Evolutionary conservation across 2,329 filamentous ascomycete species (phyloP), one percentile per base, ranked within the genome.

Genomic region (Coleophoma eucalyptorum): DNA sequence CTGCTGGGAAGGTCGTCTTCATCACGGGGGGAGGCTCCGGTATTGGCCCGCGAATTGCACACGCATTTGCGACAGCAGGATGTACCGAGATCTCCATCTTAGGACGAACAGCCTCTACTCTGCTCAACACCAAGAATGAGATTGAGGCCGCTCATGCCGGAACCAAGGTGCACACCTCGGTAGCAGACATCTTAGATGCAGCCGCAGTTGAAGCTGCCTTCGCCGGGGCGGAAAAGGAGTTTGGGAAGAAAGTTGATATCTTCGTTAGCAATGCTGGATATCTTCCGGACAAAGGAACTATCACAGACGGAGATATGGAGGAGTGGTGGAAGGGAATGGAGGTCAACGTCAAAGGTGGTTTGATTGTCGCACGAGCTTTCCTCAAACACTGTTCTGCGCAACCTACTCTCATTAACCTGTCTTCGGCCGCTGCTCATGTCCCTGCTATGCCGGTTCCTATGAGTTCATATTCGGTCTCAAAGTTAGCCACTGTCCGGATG

Each of bases 31-130:
- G 49, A 20, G 49, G 49, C 11, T 21, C 45, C 3, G 54, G 57
- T 3, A 53, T 60, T 1, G 57, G 62, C 34, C 52, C 31, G 2
- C 35, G 15, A 5, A 32, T 49, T 21, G 46, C 45, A 7, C 21
- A 32, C 13, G 38, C 50, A 10, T 52, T 52, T 19, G 50, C 65
- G 12, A 56, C 43, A 19, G 51, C 56, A 16, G 43, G 46, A 4
- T 55, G 57, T 21, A 65, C 64, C 38, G 59, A 50, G 7, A 53
- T 67, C n/a, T 47, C 65, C 44, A 56, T 63, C 34, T 57, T 59
- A 19, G 62, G 60, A 19, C 61, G 52, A 42, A 57, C 32, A 5
- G 18, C 19, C 12, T 35, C 19, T 5, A 10, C 45, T 20, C 48
- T 50, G 8, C 10, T 16, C n/a, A 15, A 10, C 12, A 50, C 48